Conservation (phyloP, 805 yeast genomes). For the Candida coleopterorum region DNA sequence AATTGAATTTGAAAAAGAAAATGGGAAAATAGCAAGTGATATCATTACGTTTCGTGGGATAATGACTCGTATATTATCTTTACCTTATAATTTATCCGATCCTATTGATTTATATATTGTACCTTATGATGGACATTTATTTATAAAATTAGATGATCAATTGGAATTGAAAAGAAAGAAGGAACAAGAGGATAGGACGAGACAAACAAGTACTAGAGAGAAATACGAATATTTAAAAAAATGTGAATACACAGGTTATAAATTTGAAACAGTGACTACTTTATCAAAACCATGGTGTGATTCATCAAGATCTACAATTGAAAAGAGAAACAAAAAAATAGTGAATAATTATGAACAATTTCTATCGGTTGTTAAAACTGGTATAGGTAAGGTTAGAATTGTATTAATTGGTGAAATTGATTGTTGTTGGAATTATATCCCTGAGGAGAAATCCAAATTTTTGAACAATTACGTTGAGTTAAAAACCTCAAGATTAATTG, state of each 20-base stretch:
- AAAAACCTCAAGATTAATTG: slow-evolving; percentile 62
- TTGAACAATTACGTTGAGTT: slow-evolving; percentile 78
- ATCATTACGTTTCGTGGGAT: slow-evolving; percentile 83
- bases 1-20: slow-evolving; percentile 46
- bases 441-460: slow-evolving; percentile 39
- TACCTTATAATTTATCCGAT: slow-evolving; percentile 58
- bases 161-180: slow-evolving; percentile 27
- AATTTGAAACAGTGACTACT: slow-evolving; percentile 78
- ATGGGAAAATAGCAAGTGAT: slow-evolving; percentile 50
- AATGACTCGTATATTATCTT: slow-evolving; percentile 65
- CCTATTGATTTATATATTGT: slow-evolving; percentile 58
- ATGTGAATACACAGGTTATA: slow-evolving; percentile 68
- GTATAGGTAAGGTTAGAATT: slow-evolving; percentile 68
- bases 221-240: slow-evolving; percentile 24
- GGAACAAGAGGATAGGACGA: slow-evolving; percentile 16
- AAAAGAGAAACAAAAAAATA: slow-evolving; percentile 51
- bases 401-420: slow-evolving; percentile 89
- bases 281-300: slow-evolving; percentile 71
- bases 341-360: slow-evolving; percentile 77
- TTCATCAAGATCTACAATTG: slow-evolving; percentile 62
- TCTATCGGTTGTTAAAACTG: slow-evolving; percentile 75
- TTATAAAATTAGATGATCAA: slow-evolving; percentile 50
- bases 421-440: slow-evolving; percentile 79
- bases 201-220: slow-evolving; percentile 18
- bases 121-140: slow-evolving; percentile 71